Evolutionary conservation across 805 yeast species (phyloP), one percentile per base, ranked within the genome.

Genomic region (Candida stauntonica): DNA sequence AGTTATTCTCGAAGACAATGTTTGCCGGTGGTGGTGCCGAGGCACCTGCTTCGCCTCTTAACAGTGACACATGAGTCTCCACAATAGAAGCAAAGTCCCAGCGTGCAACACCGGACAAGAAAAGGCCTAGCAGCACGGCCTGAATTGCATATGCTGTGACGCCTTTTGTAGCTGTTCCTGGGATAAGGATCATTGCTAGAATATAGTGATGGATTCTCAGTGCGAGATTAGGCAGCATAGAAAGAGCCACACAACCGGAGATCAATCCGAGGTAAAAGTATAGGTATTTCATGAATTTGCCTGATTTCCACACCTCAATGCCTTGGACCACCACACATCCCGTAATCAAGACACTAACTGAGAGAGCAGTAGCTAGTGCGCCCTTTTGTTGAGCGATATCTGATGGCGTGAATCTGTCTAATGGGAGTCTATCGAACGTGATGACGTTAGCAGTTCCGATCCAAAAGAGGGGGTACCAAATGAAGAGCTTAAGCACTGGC

Each of bases 71-170:
- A 18, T 73, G 73, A 0, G 96, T 86, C 54, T 91, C 96, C 2
- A 85, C 78, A 40, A 91, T 77, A 12, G 96, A 79, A 3, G 94
- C 97, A 52, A 84, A 79, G 39, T 93, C 97, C 99, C 99, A 91
- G 39, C 94, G 67, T 0, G 94, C 77, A 2, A 86, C 78, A 0
- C 99, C 99, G 17, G 89, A 82, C 5, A 88, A 67, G 35, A 84
- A 70, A 31, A 91, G 65, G 0, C 97, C 99, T 1, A 86, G 57
- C 17, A 91, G 63, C 1, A 91, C 73, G 2, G 97, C 98, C 57
- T 89, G 96, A 54, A 86, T 82, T 7, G 82, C 51, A 48, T 83
- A 67, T 0, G 89, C 88, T 0, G 85, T 68, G 29, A 74, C 55
- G 0, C 93, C 89, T 47, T 77, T 67, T 0, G 91, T 84, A 3